Conservation (phyloP, 2,329 filamentous ascomycete genomes). For the Aspergillus transmontanensis region DNA sequence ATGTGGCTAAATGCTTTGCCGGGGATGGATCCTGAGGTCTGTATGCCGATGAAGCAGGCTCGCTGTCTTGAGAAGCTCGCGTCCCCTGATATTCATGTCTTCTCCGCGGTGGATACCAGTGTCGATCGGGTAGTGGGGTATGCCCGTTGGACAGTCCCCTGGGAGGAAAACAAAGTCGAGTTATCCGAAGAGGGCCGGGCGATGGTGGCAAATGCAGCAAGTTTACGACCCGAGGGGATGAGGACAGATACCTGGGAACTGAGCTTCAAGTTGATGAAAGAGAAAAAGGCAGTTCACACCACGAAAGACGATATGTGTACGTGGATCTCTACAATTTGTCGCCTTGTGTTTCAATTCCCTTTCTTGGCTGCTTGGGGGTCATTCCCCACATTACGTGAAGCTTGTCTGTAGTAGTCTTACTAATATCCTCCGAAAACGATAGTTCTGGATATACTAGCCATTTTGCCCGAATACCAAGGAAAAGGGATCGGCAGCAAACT, state of each 20-base stretch:
- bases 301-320: background rate
- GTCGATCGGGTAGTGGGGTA: constrained; percentile 44
- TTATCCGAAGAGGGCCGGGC: constrained; percentile 50
- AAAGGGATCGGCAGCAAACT: background rate
- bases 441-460: background rate
- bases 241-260: background rate
- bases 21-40: constrained; percentile 16
- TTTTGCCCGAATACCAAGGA: background rate
- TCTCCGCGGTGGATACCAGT: constrained; percentile 44
- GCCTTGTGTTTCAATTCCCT: background rate
- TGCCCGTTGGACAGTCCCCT: constrained; percentile 49
- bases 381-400: background rate
- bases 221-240: background rate
- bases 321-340: constrained; percentile 1
- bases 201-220: constrained; percentile 12
- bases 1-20: constrained; percentile 32
- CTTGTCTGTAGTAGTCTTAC: background rate
- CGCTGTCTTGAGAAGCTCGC: constrained; percentile 41
- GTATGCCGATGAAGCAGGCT: constrained; percentile 39
- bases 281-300: background rate
- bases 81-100: constrained; percentile 39
- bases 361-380: constrained; percentile 1
- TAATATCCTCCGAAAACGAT: background rate
- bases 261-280: background rate
- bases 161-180: constrained; percentile 31